phyloP scores from a whole-genome alignment of 2,329 filamentous ascomycete species.

The Ophiostoma ulmi region DNA sequence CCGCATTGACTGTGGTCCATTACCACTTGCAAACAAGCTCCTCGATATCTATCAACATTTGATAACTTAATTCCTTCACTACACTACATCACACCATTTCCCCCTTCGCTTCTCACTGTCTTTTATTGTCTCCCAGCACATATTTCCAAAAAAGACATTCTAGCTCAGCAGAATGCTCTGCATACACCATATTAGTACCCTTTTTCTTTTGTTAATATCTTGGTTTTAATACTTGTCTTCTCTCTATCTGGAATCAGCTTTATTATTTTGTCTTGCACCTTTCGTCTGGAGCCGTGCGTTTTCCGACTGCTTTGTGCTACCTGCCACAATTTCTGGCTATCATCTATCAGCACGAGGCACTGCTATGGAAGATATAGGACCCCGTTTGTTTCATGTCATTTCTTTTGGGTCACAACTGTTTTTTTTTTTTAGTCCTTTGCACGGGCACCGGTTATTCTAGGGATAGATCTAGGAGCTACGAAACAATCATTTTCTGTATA shows the following conservation, averaged over 20 bases:
- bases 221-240: constrained; percentile 5
- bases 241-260: neutral
- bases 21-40: too few relatives aligned
- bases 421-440: neutral
- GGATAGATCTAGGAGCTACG: constrained; percentile 24
- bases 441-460: constrained; percentile 12
- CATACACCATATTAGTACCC: constrained; percentile 9
- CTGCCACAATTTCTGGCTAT: neutral
- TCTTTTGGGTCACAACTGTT: neutral
- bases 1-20: neutral
- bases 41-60: neutral
- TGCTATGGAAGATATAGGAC: neutral
- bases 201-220: constrained; percentile 11
- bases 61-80: neutral
- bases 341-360: neutral
- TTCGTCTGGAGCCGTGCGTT: neutral
- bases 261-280: neutral
- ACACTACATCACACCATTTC: neutral
- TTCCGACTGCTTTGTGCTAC: neutral
- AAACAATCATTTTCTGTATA: constrained; percentile 5
- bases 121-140: neutral
- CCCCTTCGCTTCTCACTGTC: neutral
- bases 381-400: neutral
- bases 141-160: constrained; percentile 2
- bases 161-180: neutral